A percentile compares a stretch with the other conserved stretches of the same genome.
These are phyloP conservation scores for Thielaviopsis populi DNA, from an alignment of 2,329 filamentous ascomycete species.

Conservation along the genomic window DNA sequence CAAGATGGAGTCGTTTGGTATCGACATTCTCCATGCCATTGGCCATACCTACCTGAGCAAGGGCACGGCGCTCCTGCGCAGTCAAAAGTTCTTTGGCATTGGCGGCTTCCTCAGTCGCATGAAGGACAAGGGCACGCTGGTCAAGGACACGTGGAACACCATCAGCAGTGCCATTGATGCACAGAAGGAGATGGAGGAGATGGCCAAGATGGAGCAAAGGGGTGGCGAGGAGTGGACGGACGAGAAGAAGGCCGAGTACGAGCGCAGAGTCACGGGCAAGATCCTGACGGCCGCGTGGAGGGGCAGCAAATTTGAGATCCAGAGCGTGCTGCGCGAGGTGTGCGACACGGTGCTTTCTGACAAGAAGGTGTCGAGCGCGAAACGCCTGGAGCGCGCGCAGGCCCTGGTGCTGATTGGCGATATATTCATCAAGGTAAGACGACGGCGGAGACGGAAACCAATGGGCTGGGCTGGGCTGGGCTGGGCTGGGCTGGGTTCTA, in stretches of 20 bases:
- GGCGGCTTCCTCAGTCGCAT: constrained; percentile 86
- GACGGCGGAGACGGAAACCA: not conserved
- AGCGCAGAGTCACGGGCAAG: constrained; percentile 91
- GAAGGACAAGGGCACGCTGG: constrained; percentile 90
- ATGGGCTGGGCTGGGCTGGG: too few species aligned
- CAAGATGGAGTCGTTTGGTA: constrained; percentile 97
- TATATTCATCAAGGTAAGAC: constrained; percentile 66
- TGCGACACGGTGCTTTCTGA: constrained; percentile 76
- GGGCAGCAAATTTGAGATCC: constrained; percentile 94
- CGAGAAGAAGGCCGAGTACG: constrained; percentile 89
- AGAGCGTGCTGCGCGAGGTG: constrained; percentile 85
- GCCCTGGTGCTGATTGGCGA: constrained; percentile 79
- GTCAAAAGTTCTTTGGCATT: constrained; percentile 92
- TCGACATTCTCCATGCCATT: constrained; percentile 92
- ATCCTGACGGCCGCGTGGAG: constrained; percentile 94
- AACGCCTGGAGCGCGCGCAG: constrained; percentile 81
- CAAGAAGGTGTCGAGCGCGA: constrained; percentile 62
- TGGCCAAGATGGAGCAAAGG: constrained; percentile 88
- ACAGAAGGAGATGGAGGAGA: constrained; percentile 97
- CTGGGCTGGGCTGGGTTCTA: too few species aligned
- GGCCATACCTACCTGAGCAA: constrained; percentile 83
- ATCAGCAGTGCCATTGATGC: constrained; percentile 93
- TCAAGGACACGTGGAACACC: constrained; percentile 98
- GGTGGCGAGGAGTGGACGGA: constrained; percentile 98
- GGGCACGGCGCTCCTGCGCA: constrained; percentile 74